Evolutionary conservation across 129 eudicot species (phyloP).

Genomic region (Chrysanthemum makinoi): DNA sequence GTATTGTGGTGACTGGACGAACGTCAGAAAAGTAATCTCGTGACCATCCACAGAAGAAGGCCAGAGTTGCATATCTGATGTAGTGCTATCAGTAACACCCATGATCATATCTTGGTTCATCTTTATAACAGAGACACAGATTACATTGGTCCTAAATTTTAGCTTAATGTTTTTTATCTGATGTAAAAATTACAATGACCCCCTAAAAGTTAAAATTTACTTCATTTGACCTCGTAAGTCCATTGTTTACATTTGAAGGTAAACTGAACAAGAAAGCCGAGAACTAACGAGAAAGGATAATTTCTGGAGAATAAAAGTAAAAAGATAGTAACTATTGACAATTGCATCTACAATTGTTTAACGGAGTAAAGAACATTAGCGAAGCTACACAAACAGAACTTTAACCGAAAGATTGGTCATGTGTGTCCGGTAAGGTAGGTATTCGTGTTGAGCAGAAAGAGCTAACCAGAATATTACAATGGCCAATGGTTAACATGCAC

Average conservation of each 20-base stretch:
- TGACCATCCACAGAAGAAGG: slow-evolving; percentile 24
- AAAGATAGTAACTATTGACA: slow-evolving; percentile 27
- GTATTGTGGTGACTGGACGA: slow-evolving; percentile 4
- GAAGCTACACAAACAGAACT: slow-evolving; percentile 32
- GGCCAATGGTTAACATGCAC: neutral
- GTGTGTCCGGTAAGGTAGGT: slow-evolving; percentile 3
- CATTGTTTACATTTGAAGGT: slow-evolving; percentile 1
- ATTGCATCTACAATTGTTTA: slow-evolving; percentile 20
- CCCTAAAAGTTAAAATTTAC: neutral
- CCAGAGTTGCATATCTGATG: slow-evolving; percentile 29
- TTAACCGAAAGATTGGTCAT: slow-evolving; percentile 16
- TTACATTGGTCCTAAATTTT: slow-evolving; percentile 10
- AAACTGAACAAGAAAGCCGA: neutral
- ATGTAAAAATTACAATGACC: slow-evolving; percentile 15
- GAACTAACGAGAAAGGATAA: neutral
- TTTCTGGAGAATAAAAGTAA: no score
- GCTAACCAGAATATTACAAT: slow-evolving; percentile 33
- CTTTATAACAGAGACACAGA: neutral
- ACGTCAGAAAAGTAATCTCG: slow-evolving; percentile 10
- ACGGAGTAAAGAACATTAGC: slow-evolving; percentile 6
- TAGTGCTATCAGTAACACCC: slow-evolving; percentile 21
- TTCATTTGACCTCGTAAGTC: no score
- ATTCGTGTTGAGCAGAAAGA: slow-evolving; percentile 15
- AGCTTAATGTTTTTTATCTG: slow-evolving; percentile 3
- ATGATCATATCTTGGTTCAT: slow-evolving; percentile 19